These are phyloP conservation scores for Trametes coccinea DNA, from an alignment of 768 basidiomycete species.

Conservation along the genomic window DNA sequence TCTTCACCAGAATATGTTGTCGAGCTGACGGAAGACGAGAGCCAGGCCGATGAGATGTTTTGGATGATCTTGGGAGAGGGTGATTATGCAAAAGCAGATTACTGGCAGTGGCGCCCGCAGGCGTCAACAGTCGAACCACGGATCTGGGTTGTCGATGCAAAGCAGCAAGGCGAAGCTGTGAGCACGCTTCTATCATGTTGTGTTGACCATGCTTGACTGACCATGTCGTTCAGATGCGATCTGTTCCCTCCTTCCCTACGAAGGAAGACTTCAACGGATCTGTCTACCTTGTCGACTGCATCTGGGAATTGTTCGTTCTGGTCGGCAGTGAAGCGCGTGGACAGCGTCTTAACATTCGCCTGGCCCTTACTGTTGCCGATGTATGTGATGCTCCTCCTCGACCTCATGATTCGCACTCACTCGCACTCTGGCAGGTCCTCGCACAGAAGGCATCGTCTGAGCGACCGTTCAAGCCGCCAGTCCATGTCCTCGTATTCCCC, in stretches of 20 bases:
- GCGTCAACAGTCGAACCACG: conserved; percentile 46
- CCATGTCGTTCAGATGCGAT: conserved; percentile 42
- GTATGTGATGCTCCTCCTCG: conserved; percentile 38
- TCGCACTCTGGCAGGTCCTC: conserved; percentile 45
- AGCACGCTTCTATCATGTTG: conserved; percentile 25
- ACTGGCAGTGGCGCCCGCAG: conserved; percentile 72
- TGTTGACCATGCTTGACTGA: not conserved
- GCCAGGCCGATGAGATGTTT: conserved; percentile 75
- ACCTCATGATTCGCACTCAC: not conserved
- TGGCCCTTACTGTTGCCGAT: conserved; percentile 58
- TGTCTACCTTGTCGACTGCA: conserved; percentile 71
- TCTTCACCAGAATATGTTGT: conserved; percentile 41
- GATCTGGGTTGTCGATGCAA: conserved; percentile 59
- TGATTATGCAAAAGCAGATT: conserved; percentile 74
- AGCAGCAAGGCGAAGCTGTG: conserved; percentile 41
- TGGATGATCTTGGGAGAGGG: conserved; percentile 85
- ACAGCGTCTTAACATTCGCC: conserved; percentile 55
- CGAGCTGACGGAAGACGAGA: conserved; percentile 66
- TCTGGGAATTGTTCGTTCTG: conserved; percentile 79
- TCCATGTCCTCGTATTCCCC: conserved; percentile 74
- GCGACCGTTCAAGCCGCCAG: conserved; percentile 69
- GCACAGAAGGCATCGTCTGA: conserved; percentile 49
- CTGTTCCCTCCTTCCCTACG: conserved; percentile 45
- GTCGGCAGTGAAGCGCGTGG: conserved; percentile 68
- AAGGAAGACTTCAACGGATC: conserved; percentile 41